phyloP scores from a whole-genome alignment of 805 yeast species.

The Starmerella floris region DNA sequence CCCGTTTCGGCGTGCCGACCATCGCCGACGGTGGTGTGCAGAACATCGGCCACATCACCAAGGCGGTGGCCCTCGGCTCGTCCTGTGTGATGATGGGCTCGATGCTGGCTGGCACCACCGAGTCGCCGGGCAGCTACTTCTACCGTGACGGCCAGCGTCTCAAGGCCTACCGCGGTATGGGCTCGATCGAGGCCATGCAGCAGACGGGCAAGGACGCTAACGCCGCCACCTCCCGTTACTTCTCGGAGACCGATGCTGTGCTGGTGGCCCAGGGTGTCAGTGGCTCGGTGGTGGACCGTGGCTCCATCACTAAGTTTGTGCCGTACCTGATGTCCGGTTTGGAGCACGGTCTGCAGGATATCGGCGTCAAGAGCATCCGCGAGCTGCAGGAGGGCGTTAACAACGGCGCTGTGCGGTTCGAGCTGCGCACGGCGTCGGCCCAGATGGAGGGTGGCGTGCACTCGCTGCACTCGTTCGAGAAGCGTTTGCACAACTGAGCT shows the following conservation, averaged over 20 bases:
- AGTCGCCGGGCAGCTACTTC: constrained; percentile 96
- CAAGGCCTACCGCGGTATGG: constrained; percentile 98
- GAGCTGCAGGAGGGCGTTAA: constrained; percentile 53
- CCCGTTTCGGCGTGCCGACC: constrained; percentile 93
- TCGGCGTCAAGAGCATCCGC: constrained; percentile 62
- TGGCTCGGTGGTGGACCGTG: constrained; percentile 93
- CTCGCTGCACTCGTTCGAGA: constrained; percentile 92
- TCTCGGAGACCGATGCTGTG: constrained; percentile 88
- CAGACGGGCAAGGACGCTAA: constrained; percentile 74
- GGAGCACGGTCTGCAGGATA: constrained; percentile 97
- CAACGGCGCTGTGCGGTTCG: constrained; percentile 71
- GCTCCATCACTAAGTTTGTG: constrained; percentile 81
- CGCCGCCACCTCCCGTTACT: constrained; percentile 96
- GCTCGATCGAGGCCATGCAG: constrained; percentile 98
- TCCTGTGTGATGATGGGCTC: constrained; percentile 99
- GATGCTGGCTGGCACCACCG: constrained; percentile 95
- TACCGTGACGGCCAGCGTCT: constrained; percentile 96
- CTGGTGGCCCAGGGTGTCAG: constrained; percentile 98
- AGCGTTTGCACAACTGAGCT: constrained; percentile 76
- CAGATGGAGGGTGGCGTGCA: constrained; percentile 98
- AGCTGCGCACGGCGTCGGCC: constrained; percentile 95
- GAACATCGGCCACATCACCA: constrained; percentile 95
- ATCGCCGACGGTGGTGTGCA: constrained; percentile 99
- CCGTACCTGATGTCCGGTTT: constrained; percentile 92
- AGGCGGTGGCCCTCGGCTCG: constrained; percentile 94